These are phyloP conservation scores for Tuber indicum DNA, from an alignment of 495 filamentous ascomycete species.

Conservation along the genomic window DNA sequence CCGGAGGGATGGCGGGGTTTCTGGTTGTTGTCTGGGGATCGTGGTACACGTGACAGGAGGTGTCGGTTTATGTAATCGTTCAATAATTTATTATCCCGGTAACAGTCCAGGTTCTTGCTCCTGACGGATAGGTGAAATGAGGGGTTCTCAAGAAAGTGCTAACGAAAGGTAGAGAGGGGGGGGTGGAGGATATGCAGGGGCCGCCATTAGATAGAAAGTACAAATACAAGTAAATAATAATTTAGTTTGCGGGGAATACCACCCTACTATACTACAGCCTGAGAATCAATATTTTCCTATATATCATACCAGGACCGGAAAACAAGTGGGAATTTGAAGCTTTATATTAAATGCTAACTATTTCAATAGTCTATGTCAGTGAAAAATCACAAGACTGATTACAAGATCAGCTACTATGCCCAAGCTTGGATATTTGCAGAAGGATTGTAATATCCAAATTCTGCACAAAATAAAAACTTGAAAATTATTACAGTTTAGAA, in stretches of 20 bases:
- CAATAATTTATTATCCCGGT: no score
- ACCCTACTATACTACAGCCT: not conserved
- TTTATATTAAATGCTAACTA: no score
- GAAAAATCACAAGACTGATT: no score
- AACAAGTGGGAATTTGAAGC: no score
- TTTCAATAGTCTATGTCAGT: no score
- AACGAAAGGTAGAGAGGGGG: not conserved
- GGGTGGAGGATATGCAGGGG: not conserved
- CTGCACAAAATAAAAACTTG: no score
- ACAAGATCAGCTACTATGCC: no score
- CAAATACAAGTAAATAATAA: not conserved
- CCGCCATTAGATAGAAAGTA: not conserved
- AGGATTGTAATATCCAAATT: no score
- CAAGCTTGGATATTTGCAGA: no score
- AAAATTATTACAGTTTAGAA: no score
- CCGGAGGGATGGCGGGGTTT: not conserved
- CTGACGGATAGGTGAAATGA: conserved; percentile 10
- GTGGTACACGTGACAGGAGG: not conserved
- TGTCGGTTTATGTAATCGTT: not conserved
- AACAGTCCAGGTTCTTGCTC: not conserved
- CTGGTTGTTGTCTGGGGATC: conserved; percentile 4
- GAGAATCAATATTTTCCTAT: no score
- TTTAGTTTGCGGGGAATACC: not conserved
- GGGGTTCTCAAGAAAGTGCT: not conserved
- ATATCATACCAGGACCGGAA: no score